Evolutionary conservation across 305 asterid species (phyloP), one percentile per base, ranked within the genome.

Genomic region (Fraxinus xanthoxyloides): DNA sequence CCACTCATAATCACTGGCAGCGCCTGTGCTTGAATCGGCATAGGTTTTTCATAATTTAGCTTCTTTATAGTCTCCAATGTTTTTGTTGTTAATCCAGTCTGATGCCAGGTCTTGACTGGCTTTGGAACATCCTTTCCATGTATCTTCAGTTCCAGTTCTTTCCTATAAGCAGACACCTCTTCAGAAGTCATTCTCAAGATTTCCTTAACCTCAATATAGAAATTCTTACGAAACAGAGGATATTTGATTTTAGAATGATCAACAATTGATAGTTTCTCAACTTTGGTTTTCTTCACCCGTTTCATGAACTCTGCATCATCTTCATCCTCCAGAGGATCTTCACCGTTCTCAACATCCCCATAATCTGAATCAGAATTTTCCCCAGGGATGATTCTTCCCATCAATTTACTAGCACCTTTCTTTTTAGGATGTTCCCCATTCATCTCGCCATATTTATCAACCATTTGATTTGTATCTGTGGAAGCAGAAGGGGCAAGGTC

Each of bases 121-220:
- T 96, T 94, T 0, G 98, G 98, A 23, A 96, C 97, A 82, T 94
- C 99, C 87, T 93, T 96, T 74, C 99, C 99, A 72, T 94, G 98
- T 74, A 94, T 84, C 91, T 92, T 96, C 89, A 96, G 80, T 82
- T 96, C 99, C 81, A 96, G 88, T 79, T 90, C 90, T 86, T 94
- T 93, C 90, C 99, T 86, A 80, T 92, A 91, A 54, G 82, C 84
- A 85, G 93, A 89, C 82, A 91, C 97, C 88, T 95, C 98, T 84
- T 95, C 98, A 35, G 92, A 48, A 77, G 93, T 89, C 93, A 94
- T 92, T 88, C 90, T 93, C 35, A 91, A 87, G 74, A 90, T 88
- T 67, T 95, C 98, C 90, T 93, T 93, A 83, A 91, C 97, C 79
- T 95, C 99, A 77, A 90, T 95, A 83, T 93, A 93, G 89, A 95